These are phyloP conservation scores for Irpex sp. DNA, from an alignment of 1,284 basidiomycete species.

Conservation along the genomic window DNA sequence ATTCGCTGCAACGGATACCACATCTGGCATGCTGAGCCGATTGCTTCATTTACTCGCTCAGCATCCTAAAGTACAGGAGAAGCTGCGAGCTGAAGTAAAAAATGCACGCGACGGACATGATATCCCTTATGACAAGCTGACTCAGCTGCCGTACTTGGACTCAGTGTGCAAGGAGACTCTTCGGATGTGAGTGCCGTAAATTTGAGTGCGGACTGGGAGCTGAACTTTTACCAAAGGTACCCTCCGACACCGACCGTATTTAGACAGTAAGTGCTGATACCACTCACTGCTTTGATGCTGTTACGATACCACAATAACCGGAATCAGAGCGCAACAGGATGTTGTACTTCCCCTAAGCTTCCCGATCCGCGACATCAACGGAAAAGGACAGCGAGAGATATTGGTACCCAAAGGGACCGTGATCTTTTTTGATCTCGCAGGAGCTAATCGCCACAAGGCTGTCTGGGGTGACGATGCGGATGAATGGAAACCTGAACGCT, in stretches of 20 bases:
- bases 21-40: conserved; percentile 12
- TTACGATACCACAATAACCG: neutral
- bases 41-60: conserved; percentile 11
- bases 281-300: neutral
- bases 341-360: conserved; percentile 19
- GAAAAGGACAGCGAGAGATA: conserved; percentile 30
- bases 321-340: conserved; percentile 15
- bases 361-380: conserved; percentile 10
- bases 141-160: conserved; percentile 14
- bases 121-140: conserved; percentile 11
- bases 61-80: conserved; percentile 14
- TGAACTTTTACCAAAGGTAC: neutral
- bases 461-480: conserved; percentile 52
- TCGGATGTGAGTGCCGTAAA: conserved; percentile 12
- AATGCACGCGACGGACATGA: conserved; percentile 10
- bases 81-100: conserved; percentile 12
- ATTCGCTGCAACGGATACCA: conserved; percentile 18
- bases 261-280: conserved; percentile 30
- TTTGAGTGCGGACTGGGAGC: neutral
- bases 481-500: conserved; percentile 38
- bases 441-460: conserved; percentile 38
- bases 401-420: conserved; percentile 38
- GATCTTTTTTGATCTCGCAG: conserved; percentile 40
- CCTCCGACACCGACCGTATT: neutral
- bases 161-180: conserved; percentile 18